Evolutionary conservation across 2,329 filamentous ascomycete genomes (phyloP).

Genomic region (Davidsoniella neocaledoniae): DNA sequence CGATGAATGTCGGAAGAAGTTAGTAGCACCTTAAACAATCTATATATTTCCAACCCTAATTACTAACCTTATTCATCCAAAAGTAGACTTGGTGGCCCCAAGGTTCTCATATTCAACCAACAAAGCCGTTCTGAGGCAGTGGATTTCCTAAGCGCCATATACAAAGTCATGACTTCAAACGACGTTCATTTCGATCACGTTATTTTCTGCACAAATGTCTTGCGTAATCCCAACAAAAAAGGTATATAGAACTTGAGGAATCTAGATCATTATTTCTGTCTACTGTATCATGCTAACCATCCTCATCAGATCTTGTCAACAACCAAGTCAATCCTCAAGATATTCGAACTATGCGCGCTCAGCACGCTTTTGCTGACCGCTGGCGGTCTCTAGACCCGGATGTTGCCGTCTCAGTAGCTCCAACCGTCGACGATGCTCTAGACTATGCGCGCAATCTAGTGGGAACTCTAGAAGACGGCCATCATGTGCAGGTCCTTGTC

Average conservation of each 20-base stretch:
- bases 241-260: conserved; percentile 16
- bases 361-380: conserved; percentile 34
- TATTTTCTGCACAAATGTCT: conserved; percentile 66
- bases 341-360: conserved; percentile 33
- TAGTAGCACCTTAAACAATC: conserved; percentile 8
- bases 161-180: conserved; percentile 21
- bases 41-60: not conserved
- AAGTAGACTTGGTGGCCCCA: conserved; percentile 21
- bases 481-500: conserved; percentile 32
- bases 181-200: conserved; percentile 46
- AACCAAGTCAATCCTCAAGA: conserved; percentile 34
- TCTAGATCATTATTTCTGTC: not conserved
- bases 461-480: conserved; percentile 17
- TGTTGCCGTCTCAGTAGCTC: conserved; percentile 29
- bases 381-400: conserved; percentile 32
- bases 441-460: conserved; percentile 26
- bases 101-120: conserved; percentile 77
- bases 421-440: conserved; percentile 40
- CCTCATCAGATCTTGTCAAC: conserved; percentile 38
- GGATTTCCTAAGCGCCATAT: conserved; percentile 34
- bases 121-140: conserved; percentile 39
- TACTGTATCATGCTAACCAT: not conserved
- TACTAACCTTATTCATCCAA: not conserved
- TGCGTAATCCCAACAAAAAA: conserved; percentile 23
- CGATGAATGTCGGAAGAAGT: conserved; percentile 24